Base-by-base conservation (phyloP, 495 filamentous ascomycete species). In the Annulohypoxylon moriforme region DNA sequence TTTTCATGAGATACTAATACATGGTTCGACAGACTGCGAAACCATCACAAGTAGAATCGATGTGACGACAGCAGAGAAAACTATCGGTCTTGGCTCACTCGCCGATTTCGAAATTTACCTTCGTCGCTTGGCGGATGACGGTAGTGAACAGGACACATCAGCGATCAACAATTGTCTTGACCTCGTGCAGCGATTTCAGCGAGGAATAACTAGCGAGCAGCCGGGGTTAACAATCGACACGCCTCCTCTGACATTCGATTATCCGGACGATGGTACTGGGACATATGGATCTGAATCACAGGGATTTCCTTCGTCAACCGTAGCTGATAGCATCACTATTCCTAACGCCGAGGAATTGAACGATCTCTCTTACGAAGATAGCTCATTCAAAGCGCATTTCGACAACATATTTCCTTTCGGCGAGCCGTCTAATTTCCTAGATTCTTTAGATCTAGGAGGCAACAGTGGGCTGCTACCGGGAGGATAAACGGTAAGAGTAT, bases 71-170 rank as follows among this genome's bases (percentile, higher is more conserved):
- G 25, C 8, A n/a, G 53, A 16, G 22, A n/a, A 57, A 20, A n/a
- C 29, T 10, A 27, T 36, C 8, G 34, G n/a, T n/a, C 36, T 13
- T n/a, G 13, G 9, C 14, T 47, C 55, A 11, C 14, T 70, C 0
- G 44, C 60, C 27, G 47, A 56, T 1, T 65, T 71, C 10, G 29
- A 61, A 25, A 29, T 46, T 13, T 66, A 31, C 49, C 68, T 66
- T 13, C 62, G 33, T 57, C 56, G 29, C 4, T 27, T 47, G 9
- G 55, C 13, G 1, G 24, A 38, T 18, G 24, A 33, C 8, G 2
- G 10, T 27, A 33, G 33, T 24, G n/a, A 36, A 29, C 56, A 49
- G 1, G 22, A 65, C 22, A 6, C 16, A 14, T 22, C 61, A 11
- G 34, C 22, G 22, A 55, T 71, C 2, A 38, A 13, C 38, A 42